phyloP scores from a whole-genome alignment of 2,329 filamentous ascomycete genomes.

The Amauroascus niger region DNA sequence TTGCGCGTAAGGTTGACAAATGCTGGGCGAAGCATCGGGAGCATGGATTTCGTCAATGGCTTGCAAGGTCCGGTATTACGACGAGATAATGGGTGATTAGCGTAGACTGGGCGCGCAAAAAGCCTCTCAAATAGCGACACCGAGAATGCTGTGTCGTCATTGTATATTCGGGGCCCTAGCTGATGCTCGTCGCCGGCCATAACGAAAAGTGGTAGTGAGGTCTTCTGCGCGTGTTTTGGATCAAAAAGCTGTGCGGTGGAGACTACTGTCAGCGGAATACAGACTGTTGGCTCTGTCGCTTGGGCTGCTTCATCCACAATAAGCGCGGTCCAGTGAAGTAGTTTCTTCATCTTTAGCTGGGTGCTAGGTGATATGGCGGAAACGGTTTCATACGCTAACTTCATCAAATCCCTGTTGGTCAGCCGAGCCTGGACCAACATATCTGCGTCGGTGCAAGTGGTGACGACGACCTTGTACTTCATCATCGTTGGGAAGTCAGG shows the following conservation, averaged over 20 bases:
- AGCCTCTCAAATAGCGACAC: constrained; percentile 38
- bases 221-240: neutral
- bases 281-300: constrained; percentile 36
- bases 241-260: constrained; percentile 26
- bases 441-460: constrained; percentile 35
- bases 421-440: constrained; percentile 36
- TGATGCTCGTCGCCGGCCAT: constrained; percentile 42
- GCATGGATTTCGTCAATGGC: constrained; percentile 23
- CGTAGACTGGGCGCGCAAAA: constrained; percentile 30
- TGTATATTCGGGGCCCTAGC: constrained; percentile 35
- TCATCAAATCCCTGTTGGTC: constrained; percentile 36
- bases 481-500: constrained; percentile 34
- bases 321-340: constrained; percentile 37
- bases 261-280: constrained; percentile 35
- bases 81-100: constrained; percentile 35
- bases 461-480: constrained; percentile 36
- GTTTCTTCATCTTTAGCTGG: constrained; percentile 14
- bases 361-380: constrained; percentile 23
- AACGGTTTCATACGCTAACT: constrained; percentile 30
- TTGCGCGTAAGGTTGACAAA: constrained; percentile 40
- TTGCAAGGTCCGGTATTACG: constrained; percentile 17
- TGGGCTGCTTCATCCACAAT: constrained; percentile 41
- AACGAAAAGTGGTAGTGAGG: constrained; percentile 31
- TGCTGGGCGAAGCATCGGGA: constrained; percentile 36
- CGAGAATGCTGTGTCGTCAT: constrained; percentile 26